phyloP scores from a whole-genome alignment of 2,329 filamentous ascomycete genomes.

The Chrysosporium queenslandicum region DNA sequence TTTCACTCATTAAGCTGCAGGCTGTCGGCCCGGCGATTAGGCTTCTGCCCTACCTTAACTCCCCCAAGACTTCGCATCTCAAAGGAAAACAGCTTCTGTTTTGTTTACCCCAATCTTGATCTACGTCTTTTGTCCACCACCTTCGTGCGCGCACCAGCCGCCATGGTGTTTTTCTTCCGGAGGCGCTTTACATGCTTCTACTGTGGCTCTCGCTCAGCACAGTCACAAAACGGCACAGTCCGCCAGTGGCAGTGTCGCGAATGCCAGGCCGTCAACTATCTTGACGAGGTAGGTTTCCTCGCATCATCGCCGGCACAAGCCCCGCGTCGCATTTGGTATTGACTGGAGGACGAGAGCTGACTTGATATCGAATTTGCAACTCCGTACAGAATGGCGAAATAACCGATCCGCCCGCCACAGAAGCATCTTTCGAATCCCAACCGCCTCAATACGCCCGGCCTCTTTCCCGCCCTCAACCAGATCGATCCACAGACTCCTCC shows the following conservation, averaged over 20 bases:
- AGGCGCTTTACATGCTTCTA: constrained; percentile 65
- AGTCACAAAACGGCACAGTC: constrained; percentile 48
- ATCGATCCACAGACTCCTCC: constrained; percentile 27
- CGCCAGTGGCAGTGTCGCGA: constrained; percentile 61
- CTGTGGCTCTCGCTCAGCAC: constrained; percentile 59
- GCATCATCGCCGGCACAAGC: neutral
- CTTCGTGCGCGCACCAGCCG: constrained; percentile 18
- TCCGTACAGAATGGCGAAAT: constrained; percentile 70
- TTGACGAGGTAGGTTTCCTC: constrained; percentile 59
- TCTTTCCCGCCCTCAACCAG: constrained; percentile 34
- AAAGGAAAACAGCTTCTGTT: neutral
- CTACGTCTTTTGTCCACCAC: neutral
- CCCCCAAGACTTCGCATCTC: constrained; percentile 2
- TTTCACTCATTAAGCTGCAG: neutral
- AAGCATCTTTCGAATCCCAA: constrained; percentile 36
- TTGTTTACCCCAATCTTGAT: neutral
- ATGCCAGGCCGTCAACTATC: constrained; percentile 80
- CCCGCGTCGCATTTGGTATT: neutral
- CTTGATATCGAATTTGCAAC: neutral
- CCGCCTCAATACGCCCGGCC: constrained; percentile 43
- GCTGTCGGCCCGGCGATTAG: constrained; percentile 6
- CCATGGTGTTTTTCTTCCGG: constrained; percentile 35
- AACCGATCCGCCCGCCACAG: constrained; percentile 66
- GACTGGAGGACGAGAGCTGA: neutral
- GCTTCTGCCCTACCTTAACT: neutral